Conservation (phyloP, 306 rosid species). For the Parietaria judaica region DNA sequence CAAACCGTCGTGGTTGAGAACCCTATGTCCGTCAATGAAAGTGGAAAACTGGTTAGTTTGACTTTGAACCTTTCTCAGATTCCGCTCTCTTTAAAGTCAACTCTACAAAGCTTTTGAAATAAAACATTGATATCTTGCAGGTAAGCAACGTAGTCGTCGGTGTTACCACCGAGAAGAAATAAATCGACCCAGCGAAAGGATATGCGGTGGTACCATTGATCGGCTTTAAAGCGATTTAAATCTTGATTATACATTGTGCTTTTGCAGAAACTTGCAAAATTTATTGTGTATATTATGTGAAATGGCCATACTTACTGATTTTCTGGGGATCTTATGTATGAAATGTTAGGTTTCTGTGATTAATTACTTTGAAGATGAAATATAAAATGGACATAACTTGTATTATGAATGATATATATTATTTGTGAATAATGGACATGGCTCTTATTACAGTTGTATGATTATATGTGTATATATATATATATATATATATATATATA, state of each 20-base stretch:
- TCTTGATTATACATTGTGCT: constrained; percentile 10
- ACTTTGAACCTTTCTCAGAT: neutral
- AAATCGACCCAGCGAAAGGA: neutral
- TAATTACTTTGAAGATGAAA: neutral
- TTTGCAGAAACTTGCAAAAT: constrained; percentile 13
- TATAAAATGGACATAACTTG: neutral
- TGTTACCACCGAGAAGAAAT: constrained; percentile 81
- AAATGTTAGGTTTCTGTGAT: constrained; percentile 14
- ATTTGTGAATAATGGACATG: no score
- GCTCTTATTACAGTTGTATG: neutral
- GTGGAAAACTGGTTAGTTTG: constrained; percentile 80
- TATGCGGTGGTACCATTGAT: neutral
- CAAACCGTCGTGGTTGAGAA: constrained; percentile 96
- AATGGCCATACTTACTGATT: constrained; percentile 13
- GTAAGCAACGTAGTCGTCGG: constrained; percentile 98
- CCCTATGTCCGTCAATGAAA: constrained; percentile 90
- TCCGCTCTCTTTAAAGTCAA: neutral
- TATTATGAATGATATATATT: no score
- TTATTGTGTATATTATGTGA: constrained; percentile 26
- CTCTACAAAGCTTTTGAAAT: constrained; percentile 5
- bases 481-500: neutral
- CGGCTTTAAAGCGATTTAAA: neutral
- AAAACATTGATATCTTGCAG: constrained; percentile 37
- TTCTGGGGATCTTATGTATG: constrained; percentile 9
- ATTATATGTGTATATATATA: neutral